Base-by-base conservation (phyloP, 495 filamentous ascomycete species). In the Trichoderma reesei region DNA sequence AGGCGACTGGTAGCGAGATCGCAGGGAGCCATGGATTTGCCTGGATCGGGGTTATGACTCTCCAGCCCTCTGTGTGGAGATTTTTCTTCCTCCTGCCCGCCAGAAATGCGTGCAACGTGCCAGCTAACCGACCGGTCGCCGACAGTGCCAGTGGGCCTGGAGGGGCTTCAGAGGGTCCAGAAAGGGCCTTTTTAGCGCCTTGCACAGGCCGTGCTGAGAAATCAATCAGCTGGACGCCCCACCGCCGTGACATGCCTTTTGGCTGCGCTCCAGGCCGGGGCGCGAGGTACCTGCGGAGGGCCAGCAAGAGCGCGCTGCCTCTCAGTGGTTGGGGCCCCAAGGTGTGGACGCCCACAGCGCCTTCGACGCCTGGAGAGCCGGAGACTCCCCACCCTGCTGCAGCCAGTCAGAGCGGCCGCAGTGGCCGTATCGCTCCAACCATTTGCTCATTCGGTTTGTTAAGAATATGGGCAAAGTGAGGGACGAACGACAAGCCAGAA, bases 371-470 rank as follows among this genome's bases (percentile, higher is more conserved):
- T 56, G 44, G 14, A n/a, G 44, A 39, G 38, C 38, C 42, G 1
- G 26, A 9, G 16, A 46, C 5, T 16, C 51, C 51, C 51, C 51
- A 33, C 51, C 20, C 13, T 16, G 51, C 51, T 34, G 51, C 14
- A 10, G 51, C 51, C 51, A 56, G 26, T 56, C 9, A 56, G 51
- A 56, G 51, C 26, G 11, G 51, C 9, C 51, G 51, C 51, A 14
- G 6, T 9, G 51, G 7, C 51, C 51, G 26, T 56, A 56, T 56
- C 51, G 51, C 51, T 14, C 9, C 51, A 56, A 7, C 31, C 9
- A 56, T 56, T 56, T 56, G 51, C 51, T 56, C 51, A 56, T 56
- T 56, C 51, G 51, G 20, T 39, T 56, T 56, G 51, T 56, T 34
- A 56, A 56, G 51, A 56, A 36, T 56, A 33, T 5, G 9, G 16